Evolutionary conservation across 2,329 filamentous ascomycete species (phyloP), one percentile per base, ranked within the genome.

Genomic region (Magnaporthales sp.): DNA sequence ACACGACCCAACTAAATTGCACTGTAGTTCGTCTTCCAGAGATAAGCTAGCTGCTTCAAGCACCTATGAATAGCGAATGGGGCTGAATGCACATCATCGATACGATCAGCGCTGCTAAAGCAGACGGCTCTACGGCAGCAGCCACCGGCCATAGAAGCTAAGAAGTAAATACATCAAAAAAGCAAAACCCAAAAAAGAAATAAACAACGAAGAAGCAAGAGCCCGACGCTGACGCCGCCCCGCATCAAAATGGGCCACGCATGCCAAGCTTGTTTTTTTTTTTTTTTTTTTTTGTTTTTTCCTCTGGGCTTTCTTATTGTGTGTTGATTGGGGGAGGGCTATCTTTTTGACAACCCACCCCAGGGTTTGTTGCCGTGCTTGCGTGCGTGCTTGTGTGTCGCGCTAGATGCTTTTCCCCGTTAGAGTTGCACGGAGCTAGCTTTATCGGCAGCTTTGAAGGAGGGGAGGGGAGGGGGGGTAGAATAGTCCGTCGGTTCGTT

Each of bases 81-180:
- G n/a, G n/a, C n/a, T n/a, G n/a, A n/a, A n/a, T n/a, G n/a, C n/a
- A n/a, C n/a, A n/a, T n/a, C n/a, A n/a, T n/a, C n/a, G n/a, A n/a
- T n/a, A n/a, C n/a, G n/a, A n/a, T n/a, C n/a, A n/a, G n/a, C n/a
- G n/a, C n/a, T n/a, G n/a, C n/a, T n/a, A n/a, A n/a, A n/a, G n/a
- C n/a, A n/a, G 38, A 46, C 38, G 38, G 38, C 38, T n/a, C 38
- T 46, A 19, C 38, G 38, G 38, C 6, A 22, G 26, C 19, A 31
- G 26, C 30, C 22, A 31, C 8, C 15, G 26, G 13, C 19, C 9
- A 19, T 62, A 30, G 58, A n/a, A 30, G 11, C 24, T 7, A 7
- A n/a, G 29, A 62, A 62, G 75, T n/a, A n/a, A n/a, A n/a, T n/a
- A 76, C 77, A 83, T 73, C 71, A 73, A 70, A 68, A 69, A 64